Evolutionary conservation across 345 rosid genomes (phyloP).

Genomic region (Heritiera fomes): DNA sequence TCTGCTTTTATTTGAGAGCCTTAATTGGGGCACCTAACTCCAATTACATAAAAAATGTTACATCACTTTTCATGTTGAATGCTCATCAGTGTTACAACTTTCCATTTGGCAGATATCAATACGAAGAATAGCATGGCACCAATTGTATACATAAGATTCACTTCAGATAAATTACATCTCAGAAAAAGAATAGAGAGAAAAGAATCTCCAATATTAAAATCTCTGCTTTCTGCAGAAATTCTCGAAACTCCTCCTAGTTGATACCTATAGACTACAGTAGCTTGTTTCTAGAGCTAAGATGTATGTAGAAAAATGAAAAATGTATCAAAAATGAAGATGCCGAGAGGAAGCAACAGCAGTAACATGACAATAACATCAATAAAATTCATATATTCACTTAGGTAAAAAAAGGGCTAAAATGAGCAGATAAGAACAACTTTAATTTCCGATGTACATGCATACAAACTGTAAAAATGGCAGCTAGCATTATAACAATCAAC

Average conservation of each 20-base stretch:
- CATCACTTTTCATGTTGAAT: background rate
- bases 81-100: background rate
- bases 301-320: background rate
- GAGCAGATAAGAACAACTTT: background rate
- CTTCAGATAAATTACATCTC: constrained; percentile 7
- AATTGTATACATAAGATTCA: background rate
- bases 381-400: background rate
- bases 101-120: background rate
- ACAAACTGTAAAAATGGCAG: background rate
- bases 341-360: background rate
- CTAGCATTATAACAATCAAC: background rate
- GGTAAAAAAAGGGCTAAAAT: background rate
- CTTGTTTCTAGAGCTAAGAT: background rate
- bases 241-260: background rate
- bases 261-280: background rate
- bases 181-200: background rate
- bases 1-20: background rate
- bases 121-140: background rate
- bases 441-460: background rate
- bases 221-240: background rate
- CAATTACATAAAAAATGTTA: background rate
- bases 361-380: background rate
- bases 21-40: background rate
- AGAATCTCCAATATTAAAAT: background rate
- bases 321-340: background rate